A percentile compares a stretch with the other conserved stretches of the same genome.
Conservation (phyloP, 805 yeast genomes). For the Candida tibetensis region DNA sequence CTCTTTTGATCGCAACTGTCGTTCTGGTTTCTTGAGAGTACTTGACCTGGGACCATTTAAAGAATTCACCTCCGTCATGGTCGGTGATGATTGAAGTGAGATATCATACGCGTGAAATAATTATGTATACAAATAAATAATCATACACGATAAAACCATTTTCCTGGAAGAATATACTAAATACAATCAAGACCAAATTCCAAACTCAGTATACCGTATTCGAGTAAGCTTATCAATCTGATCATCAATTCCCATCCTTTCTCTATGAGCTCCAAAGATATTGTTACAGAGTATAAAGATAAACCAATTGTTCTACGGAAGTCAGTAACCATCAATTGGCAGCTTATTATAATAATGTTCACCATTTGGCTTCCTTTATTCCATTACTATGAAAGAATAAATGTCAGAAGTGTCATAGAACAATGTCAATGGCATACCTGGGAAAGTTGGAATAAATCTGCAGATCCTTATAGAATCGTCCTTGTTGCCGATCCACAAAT, state of each 20-base stretch:
- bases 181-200: no score
- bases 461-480: slow-evolving; percentile 46
- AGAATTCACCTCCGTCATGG: background rate
- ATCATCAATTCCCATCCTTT: no score
- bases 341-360: slow-evolving; percentile 9
- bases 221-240: no score
- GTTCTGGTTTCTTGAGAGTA: slow-evolving; percentile 6
- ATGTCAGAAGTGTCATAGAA: slow-evolving; percentile 21
- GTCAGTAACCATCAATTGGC: slow-evolving; percentile 9
- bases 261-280: no score
- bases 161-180: no score
- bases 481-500: slow-evolving; percentile 93
- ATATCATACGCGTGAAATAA: no score
- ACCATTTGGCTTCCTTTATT: slow-evolving; percentile 25
- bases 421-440: slow-evolving; percentile 58
- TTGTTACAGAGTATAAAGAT: no score
- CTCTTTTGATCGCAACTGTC: slow-evolving; percentile 32
- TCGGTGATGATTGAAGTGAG: no score
- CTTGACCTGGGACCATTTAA: background rate
- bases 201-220: no score
- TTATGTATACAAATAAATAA: no score
- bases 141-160: no score
- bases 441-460: slow-evolving; percentile 53
- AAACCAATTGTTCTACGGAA: no score
- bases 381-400: slow-evolving; percentile 32